Conservation (phyloP, 495 filamentous ascomycete species). For the Xylaria scruposa region DNA sequence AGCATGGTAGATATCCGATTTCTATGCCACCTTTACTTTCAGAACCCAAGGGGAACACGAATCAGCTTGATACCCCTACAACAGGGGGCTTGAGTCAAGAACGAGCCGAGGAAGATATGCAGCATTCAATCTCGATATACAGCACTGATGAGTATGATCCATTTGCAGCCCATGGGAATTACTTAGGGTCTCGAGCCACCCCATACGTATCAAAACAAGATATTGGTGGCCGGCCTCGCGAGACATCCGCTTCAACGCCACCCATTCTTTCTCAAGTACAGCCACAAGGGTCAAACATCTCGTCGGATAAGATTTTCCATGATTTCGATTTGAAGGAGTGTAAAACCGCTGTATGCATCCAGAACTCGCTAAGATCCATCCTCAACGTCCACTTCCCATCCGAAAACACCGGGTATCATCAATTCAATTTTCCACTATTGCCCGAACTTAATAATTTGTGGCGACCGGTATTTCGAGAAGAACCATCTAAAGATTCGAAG, state of each 20-base stretch:
- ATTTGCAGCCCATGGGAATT: slow-evolving; percentile 34
- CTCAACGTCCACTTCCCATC: slow-evolving; percentile 46
- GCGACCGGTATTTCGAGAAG: slow-evolving; percentile 48
- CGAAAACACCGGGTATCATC: slow-evolving; percentile 43
- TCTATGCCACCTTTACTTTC: slow-evolving; percentile 14
- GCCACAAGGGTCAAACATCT: slow-evolving; percentile 17
- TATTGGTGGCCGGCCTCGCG: slow-evolving; percentile 18
- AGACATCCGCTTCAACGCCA: slow-evolving; percentile 26
- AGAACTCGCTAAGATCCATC: slow-evolving; percentile 51
- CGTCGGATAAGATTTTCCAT: slow-evolving; percentile 39
- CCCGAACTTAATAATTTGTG: slow-evolving; percentile 49
- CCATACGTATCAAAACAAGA: slow-evolving; percentile 24
- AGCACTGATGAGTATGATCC: slow-evolving; percentile 42
- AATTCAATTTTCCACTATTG: slow-evolving; percentile 44
- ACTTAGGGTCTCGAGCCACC: slow-evolving; percentile 16
- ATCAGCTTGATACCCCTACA: slow-evolving; percentile 20
- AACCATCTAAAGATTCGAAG: slow-evolving; percentile 29
- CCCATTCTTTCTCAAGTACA: slow-evolving; percentile 39
- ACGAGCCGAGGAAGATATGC: slow-evolving; percentile 3
- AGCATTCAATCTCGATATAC: slow-evolving; percentile 17
- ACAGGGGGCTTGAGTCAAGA: slow-evolving; percentile 9
- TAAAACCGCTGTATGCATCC: slow-evolving; percentile 49
- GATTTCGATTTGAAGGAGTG: slow-evolving; percentile 40
- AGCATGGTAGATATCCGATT: slow-evolving; percentile 37
- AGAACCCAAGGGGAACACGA: slow-evolving; percentile 17